Evolutionary conservation across 495 filamentous ascomycete species (phyloP), one percentile per base, ranked within the genome.

Genomic region (Penicillium roqueforti): DNA sequence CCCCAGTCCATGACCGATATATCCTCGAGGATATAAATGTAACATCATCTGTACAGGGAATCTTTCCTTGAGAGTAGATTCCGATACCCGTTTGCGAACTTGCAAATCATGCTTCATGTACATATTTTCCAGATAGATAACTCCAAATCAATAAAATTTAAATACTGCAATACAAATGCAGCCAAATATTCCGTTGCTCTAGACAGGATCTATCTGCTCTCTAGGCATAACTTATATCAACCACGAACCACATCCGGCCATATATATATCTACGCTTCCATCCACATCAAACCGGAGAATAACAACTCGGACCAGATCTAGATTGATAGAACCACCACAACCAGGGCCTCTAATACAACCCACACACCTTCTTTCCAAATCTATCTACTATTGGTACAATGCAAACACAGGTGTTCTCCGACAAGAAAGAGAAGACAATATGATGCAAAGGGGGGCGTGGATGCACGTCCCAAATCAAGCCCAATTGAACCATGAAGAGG

Each of bases 311-410:
- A 29, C 3, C 23, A 19, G 13, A 38, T 50, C 7, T 50, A 50
- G 22, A 50, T 40, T 52, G 39, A 52, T 18, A 52, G n/a, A 32
- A 43, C 22, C 49, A 44, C 19, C 50, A 43, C 50, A 47, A 42
- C 36, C 32, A 31, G 31, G 18, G 39, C 23, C 25, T 48, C 43
- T 41, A 48, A 25, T 13, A 44, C 40, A 51, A 48, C 40, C 46
- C 39, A 42, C 57, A 60, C 43, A 31, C 52, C 51, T 53, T 45
- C 55, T 55, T 57, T 55, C 58, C 59, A 57, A 59, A 60, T 73
- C 63, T 71, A 71, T 70, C 54, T 56, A 44, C 55, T 71, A 62
- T 68, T 73, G 65, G 56, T 70, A 71, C 65, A 72, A 69, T 65
- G 55, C 64, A 65, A 52, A 62, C 51, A 52, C 58, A 49, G 23